Evolutionary conservation across 257 asterid genomes (phyloP), one percentile per base, ranked within the genome.

Genomic region (Marsdenia floribunda): DNA sequence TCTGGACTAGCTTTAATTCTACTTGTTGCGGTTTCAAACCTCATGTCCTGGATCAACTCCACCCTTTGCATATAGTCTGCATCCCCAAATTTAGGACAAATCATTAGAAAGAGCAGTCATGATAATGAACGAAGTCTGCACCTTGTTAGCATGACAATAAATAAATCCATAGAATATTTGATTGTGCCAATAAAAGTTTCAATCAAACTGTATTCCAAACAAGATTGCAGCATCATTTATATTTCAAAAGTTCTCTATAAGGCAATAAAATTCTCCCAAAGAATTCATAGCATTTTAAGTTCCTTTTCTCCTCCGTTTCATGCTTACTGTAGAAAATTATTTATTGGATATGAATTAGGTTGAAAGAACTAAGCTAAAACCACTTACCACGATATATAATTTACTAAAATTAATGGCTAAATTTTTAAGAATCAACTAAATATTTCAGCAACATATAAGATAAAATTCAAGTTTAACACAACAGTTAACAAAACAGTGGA

Each of bases 11-110:
- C 89, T 87, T 92, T 90, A 84, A 94, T 89, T 79, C 92, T 88
- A 76, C 91, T 87, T 16, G 93, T 89, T 2, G 97, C 87, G 35
- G 97, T 92, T 79, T 92, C 99, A 81, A 94, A 94, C 82, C 89
- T 85, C 95, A 94, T 87, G 79, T 94, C 97, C 78, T 94, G 99
- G 53, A 94, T 73, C 79, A 94, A 82, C 35, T 94, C 97, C 80
- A 94, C 88, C 70, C 97, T 85, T 78, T 86, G 90, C 95, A 82
- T 69, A 82, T 94, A 90, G 75, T 90, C 97, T 90, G 85, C 53
- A 18, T 44, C 67, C 2, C 47, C 67, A 76, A 76, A 82, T 70
- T 24, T 26, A 71, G 74, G 50, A 37, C 59, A 71, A 70, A 58
- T 71, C 38, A 52, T 76, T 44, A 77, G 70, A 42, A 66, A 69